These are phyloP conservation scores for Aspergillus hortae DNA, from an alignment of 2,329 filamentous ascomycete genomes.

Conservation along the genomic window DNA sequence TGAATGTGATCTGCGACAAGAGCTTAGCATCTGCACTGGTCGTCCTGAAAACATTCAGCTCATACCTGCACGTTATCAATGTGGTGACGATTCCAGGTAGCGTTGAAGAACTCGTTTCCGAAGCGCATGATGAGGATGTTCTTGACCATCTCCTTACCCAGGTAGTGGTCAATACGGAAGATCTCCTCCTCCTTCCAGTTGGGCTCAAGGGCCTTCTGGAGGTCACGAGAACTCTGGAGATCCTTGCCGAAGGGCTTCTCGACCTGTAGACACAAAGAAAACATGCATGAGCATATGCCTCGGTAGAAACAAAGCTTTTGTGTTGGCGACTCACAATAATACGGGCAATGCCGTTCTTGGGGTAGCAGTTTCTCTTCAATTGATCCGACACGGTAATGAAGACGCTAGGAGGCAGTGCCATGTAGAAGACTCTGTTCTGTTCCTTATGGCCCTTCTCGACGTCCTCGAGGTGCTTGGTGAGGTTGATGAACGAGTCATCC, in stretches of 20 bases:
- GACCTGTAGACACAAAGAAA: constrained; percentile 55
- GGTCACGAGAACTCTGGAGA: constrained; percentile 84
- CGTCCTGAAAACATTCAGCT: neutral
- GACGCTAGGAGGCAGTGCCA: constrained; percentile 95
- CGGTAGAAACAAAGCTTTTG: neutral
- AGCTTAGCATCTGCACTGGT: constrained; percentile 3
- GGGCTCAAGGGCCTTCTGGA: constrained; percentile 90
- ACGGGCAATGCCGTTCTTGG: constrained; percentile 80
- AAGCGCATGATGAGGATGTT: constrained; percentile 98
- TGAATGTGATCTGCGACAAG: constrained; percentile 75
- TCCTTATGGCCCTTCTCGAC: constrained; percentile 79
- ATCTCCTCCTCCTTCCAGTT: constrained; percentile 99
- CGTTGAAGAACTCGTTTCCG: constrained; percentile 97
- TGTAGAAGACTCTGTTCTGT: constrained; percentile 95
- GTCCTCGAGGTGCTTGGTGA: constrained; percentile 80
- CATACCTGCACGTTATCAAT: constrained; percentile 90
- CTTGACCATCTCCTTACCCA: constrained; percentile 99
- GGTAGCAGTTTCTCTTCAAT: constrained; percentile 96
- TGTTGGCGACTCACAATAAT: constrained; percentile 69
- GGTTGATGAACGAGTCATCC: constrained; percentile 84
- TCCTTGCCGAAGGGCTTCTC: constrained; percentile 99
- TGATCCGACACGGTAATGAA: constrained; percentile 98
- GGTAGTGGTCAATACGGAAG: constrained; percentile 98
- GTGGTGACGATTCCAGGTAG: constrained; percentile 98
- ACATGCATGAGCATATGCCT: constrained; percentile 18